Evolutionary conservation across 1,284 basidiomycete genomes (phyloP).

Genomic region (Fomitopsis palustris): DNA sequence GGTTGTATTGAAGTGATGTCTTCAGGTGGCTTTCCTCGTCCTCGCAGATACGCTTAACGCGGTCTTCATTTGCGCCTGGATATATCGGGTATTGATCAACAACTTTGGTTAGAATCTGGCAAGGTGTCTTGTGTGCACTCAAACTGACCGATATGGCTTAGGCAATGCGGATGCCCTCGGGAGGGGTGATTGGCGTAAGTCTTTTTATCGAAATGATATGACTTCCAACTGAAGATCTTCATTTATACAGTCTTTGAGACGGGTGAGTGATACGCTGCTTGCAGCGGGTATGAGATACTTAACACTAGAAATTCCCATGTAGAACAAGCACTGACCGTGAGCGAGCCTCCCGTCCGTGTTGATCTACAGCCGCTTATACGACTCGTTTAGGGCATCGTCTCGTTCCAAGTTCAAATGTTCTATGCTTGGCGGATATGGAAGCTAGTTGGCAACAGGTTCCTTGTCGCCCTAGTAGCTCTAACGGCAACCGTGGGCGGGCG

Average conservation of each 20-base stretch:
- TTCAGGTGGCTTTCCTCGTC: background rate
- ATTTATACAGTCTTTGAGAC: background rate
- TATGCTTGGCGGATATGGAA: constrained; percentile 1
- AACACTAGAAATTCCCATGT: background rate
- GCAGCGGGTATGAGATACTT: too few species aligned
- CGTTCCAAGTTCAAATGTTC: constrained; percentile 1
- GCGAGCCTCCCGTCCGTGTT: background rate
- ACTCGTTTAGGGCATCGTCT: background rate
- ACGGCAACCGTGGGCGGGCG: background rate
- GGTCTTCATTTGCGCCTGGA: background rate
- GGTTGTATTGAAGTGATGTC: background rate
- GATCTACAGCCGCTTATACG: background rate
- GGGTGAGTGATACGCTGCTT: background rate
- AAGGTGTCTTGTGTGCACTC: background rate
- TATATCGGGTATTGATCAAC: background rate
- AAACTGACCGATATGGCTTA: background rate
- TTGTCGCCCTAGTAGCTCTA: background rate
- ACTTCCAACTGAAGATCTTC: background rate
- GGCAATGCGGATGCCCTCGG: background rate
- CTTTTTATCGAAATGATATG: background rate
- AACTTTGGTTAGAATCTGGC: background rate
- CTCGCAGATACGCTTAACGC: background rate
- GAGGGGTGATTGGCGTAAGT: background rate
- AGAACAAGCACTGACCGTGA: background rate
- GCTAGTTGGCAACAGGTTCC: background rate